Evolutionary conservation across 2,329 filamentous ascomycete species (phyloP).

Genomic region (Cytospora piceae): DNA sequence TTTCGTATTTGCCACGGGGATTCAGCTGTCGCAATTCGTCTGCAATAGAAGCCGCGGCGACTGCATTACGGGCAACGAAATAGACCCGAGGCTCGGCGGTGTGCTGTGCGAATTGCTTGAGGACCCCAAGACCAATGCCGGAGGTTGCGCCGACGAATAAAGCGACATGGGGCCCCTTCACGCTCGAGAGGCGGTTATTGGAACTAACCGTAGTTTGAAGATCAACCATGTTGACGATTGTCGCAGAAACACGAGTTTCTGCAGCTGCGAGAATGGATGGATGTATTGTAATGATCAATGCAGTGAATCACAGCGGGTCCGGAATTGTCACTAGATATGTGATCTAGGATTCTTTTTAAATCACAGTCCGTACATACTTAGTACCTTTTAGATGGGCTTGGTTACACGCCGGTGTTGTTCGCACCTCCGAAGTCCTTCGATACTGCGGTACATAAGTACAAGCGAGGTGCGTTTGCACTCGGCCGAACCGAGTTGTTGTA

Average conservation of each 20-base stretch:
- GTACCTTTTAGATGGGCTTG: not conserved
- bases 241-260: slow-evolving; percentile 5
- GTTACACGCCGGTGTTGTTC: slow-evolving; percentile 7
- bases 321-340: not conserved
- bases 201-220: slow-evolving; percentile 13
- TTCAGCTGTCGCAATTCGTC: slow-evolving; percentile 43
- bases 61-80: slow-evolving; percentile 13
- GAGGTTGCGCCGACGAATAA: slow-evolving; percentile 17
- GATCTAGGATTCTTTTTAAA: not conserved
- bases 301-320: not conserved
- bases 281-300: not conserved
- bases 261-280: not conserved
- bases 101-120: slow-evolving; percentile 19
- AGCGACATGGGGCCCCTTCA: slow-evolving; percentile 12
- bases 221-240: slow-evolving; percentile 8
- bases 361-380: not conserved
- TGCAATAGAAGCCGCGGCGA: slow-evolving; percentile 35
- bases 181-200: slow-evolving; percentile 12
- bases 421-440: slow-evolving; percentile 4
- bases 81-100: slow-evolving; percentile 15
- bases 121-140: slow-evolving; percentile 17
- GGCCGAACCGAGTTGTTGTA: slow-evolving; percentile 4
- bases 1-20: slow-evolving; percentile 42
- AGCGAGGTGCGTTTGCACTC: not conserved
- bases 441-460: not conserved